Evolutionary conservation across 2,329 filamentous ascomycete genomes (phyloP).

Genomic region (Cladosporium cucumerinum): DNA sequence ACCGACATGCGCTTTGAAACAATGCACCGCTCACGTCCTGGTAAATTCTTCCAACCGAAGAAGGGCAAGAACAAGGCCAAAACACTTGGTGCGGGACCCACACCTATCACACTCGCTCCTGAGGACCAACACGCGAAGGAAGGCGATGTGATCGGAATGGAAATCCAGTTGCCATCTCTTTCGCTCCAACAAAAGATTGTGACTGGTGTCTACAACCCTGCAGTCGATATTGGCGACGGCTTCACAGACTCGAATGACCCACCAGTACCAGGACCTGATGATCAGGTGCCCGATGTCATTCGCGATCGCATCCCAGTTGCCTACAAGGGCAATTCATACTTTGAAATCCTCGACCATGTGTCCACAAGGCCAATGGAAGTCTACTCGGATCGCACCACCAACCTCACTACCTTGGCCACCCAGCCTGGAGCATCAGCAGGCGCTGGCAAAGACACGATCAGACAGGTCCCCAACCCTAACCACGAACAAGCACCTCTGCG

Average conservation of each 20-base stretch:
- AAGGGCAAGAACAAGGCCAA: slow-evolving; percentile 36
- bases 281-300: slow-evolving; percentile 69
- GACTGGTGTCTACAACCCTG: slow-evolving; percentile 80
- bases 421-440: slow-evolving; percentile 37
- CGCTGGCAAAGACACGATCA: slow-evolving; percentile 41
- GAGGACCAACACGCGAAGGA: slow-evolving; percentile 72
- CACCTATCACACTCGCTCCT: slow-evolving; percentile 28
- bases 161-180: slow-evolving; percentile 86
- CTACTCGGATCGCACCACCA: slow-evolving; percentile 48
- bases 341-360: slow-evolving; percentile 88
- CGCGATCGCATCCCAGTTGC: slow-evolving; percentile 93
- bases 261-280: slow-evolving; percentile 40
- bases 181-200: slow-evolving; percentile 84
- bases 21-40: slow-evolving; percentile 89
- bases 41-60: slow-evolving; percentile 64
- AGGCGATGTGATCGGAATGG: slow-evolving; percentile 89
- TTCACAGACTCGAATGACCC: slow-evolving; percentile 39
- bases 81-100: slow-evolving; percentile 52
- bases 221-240: slow-evolving; percentile 64
- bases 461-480: slow-evolving; percentile 65
- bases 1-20: slow-evolving; percentile 88
- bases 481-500: slow-evolving; percentile 73
- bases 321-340: slow-evolving; percentile 90
- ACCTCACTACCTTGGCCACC: slow-evolving; percentile 61
- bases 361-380: slow-evolving; percentile 81